A percentile compares a stretch with the other conserved stretches of the same genome.
These are phyloP conservation scores for Sistotremastrum niveocremeum DNA, from an alignment of 768 basidiomycete species.

Conservation along the genomic window DNA sequence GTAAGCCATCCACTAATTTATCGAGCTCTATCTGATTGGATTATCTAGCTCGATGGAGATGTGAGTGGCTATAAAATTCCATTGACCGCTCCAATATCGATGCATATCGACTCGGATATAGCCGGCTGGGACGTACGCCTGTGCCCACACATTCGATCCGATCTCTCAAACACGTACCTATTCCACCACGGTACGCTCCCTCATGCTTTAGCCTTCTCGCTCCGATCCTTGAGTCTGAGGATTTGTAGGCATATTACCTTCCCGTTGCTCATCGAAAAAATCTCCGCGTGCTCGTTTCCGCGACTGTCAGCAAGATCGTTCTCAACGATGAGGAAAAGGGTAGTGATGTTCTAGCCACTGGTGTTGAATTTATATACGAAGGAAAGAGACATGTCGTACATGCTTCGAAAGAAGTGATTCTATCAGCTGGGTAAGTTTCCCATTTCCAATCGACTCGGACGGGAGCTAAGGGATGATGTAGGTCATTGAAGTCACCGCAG, in stretches of 20 bases:
- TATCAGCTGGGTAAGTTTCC: slow-evolving; percentile 10
- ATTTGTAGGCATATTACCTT: slow-evolving; percentile 12
- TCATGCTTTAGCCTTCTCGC: slow-evolving; percentile 2
- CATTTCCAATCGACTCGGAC: neutral
- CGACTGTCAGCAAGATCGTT: slow-evolving; percentile 19
- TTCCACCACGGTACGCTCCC: slow-evolving; percentile 17
- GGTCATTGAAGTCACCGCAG: slow-evolving; percentile 34
- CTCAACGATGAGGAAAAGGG: too few relatives aligned
- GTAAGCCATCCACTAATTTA: too few relatives aligned
- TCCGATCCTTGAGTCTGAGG: slow-evolving; percentile 3
- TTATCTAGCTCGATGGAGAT: too few relatives aligned
- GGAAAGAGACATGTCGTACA: slow-evolving; percentile 20
- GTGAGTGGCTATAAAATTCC: too few relatives aligned
- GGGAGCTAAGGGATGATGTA: slow-evolving; percentile 1
- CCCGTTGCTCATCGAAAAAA: slow-evolving; percentile 16
- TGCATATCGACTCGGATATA: slow-evolving; percentile 4
- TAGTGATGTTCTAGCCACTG: slow-evolving; percentile 32
- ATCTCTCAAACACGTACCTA: slow-evolving; percentile 16
- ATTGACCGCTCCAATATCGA: too few relatives aligned
- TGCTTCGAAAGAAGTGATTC: slow-evolving; percentile 37
- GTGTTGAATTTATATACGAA: slow-evolving; percentile 30
- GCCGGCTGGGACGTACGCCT: slow-evolving; percentile 14
- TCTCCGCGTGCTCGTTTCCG: slow-evolving; percentile 14
- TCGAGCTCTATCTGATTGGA: too few relatives aligned
- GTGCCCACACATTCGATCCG: slow-evolving; percentile 14